phyloP scores from a whole-genome alignment of 345 rosid genomes.

The Ceriops decandra region DNA sequence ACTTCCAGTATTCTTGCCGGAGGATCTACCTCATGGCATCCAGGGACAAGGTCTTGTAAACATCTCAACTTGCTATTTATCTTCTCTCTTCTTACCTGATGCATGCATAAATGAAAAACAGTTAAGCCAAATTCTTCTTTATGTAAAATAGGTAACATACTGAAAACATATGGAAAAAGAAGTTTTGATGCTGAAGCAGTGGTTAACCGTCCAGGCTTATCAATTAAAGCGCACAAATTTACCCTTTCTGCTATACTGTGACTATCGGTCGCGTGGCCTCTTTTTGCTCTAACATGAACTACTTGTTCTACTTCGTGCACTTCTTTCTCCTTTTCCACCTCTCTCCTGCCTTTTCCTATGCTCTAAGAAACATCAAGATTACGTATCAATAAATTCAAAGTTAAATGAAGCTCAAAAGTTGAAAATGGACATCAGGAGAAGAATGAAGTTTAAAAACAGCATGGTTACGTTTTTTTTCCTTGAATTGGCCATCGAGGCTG shows the following conservation, averaged over 20 bases:
- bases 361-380: constrained; percentile 5
- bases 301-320: constrained; percentile 14
- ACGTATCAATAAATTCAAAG: background rate
- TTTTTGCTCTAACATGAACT: constrained; percentile 53
- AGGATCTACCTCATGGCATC: constrained; percentile 26
- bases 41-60: constrained; percentile 32
- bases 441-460: background rate
- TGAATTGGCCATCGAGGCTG: constrained; percentile 19
- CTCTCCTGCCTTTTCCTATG: constrained; percentile 13
- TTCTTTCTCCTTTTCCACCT: constrained; percentile 12
- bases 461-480: constrained; percentile 24
- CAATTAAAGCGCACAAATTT: constrained; percentile 1
- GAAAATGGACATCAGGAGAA: background rate
- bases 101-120: background rate
- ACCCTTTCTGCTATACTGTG: constrained; percentile 66
- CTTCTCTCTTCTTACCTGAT: constrained; percentile 31
- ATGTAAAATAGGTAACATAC: no score
- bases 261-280: constrained; percentile 69
- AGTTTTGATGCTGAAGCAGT: background rate
- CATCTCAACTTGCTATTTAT: constrained; percentile 28
- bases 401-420: no score
- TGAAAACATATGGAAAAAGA: background rate
- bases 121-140: background rate
- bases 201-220: background rate
- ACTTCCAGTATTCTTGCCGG: no score